phyloP scores from a whole-genome alignment of 1,284 basidiomycete species.

The Microbotryum lychnidis-dioicae region DNA sequence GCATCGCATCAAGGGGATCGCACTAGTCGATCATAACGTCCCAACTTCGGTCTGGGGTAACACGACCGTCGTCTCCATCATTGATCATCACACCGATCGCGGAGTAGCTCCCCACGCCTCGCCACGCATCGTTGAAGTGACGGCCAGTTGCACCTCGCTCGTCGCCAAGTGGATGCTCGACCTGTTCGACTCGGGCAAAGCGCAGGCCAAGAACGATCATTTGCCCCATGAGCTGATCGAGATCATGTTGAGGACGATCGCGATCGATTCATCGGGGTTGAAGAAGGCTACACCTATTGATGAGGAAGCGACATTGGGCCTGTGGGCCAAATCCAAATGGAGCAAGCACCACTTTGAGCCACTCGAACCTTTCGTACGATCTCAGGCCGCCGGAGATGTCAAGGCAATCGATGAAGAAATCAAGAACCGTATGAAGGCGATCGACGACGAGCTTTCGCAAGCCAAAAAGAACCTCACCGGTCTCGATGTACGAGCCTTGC shows the following conservation, averaged over 20 bases:
- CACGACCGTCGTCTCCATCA: conserved; percentile 34
- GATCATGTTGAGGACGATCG: conserved; percentile 31
- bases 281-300: conserved; percentile 22
- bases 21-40: conserved; percentile 40
- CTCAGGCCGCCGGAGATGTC: too few relatives aligned
- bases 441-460: conserved; percentile 34
- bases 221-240: conserved; percentile 30
- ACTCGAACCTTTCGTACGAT: too few relatives aligned
- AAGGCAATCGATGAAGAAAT: background rate
- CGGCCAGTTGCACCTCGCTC: conserved; percentile 38
- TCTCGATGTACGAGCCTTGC: conserved; percentile 36
- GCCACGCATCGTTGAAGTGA: conserved; percentile 36
- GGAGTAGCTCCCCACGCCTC: conserved; percentile 33
- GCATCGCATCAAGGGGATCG: conserved; percentile 36
- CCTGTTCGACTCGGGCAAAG: conserved; percentile 16
- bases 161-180: conserved; percentile 36
- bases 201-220: background rate
- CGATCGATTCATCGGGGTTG: conserved; percentile 28
- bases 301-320: conserved; percentile 7
- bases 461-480: conserved; percentile 37
- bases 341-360: background rate
- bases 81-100: conserved; percentile 41
- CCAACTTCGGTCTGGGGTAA: conserved; percentile 36
- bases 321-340: conserved; percentile 11
- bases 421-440: conserved; percentile 32